Base-by-base conservation (phyloP, 306 rosid species). In the Castanospermum australe region DNA sequence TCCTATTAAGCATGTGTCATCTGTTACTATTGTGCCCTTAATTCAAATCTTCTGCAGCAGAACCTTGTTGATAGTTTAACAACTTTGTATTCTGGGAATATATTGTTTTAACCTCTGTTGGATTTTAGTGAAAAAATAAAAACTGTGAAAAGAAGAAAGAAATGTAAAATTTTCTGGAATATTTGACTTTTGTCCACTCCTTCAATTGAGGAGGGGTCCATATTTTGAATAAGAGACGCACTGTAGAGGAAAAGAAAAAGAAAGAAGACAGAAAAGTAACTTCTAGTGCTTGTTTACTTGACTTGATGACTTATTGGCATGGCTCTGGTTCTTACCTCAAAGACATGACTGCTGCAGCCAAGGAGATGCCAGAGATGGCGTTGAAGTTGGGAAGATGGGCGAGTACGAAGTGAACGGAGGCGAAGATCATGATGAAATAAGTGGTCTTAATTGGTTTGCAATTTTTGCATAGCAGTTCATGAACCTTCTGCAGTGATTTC, bases 361-460 rank as follows among this genome's bases (percentile, higher is more conserved):
- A 74, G 8, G 97, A 93, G 33, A 93, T 64, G 1, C 86, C 92
- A 1, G 94, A 63, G 50, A 93, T 87, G 81, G 98, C 74, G 63
- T 90, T 84, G 79, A 91, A 91, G 76, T 88, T 89, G 8, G 98
- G 98, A 55, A 93, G 98, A 21, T 93, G 97, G 4, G 98, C 79
- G 2, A 91, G 89, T 0, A 87, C 89, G 57, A 91, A 93, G 12
- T 93, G 94, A 14, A 75, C 88, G 5, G 98, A 91, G 14, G 92
- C 93, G 63, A 89, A 93, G 33, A 93, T 91, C 86, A 93, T 85
- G 76, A 93, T 93, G 82, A 88, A 93, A 28, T 82, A 81, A 60
- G 77, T 84, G 0, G 79, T 82, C 17, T 85, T 93, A 21, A 93
- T 88, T 0, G 13, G 8, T 7, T 64, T 77, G 86, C 93, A 70